Evolutionary conservation across 148 eudicot genomes (phyloP).

Genomic region (Bassia scoparia): DNA sequence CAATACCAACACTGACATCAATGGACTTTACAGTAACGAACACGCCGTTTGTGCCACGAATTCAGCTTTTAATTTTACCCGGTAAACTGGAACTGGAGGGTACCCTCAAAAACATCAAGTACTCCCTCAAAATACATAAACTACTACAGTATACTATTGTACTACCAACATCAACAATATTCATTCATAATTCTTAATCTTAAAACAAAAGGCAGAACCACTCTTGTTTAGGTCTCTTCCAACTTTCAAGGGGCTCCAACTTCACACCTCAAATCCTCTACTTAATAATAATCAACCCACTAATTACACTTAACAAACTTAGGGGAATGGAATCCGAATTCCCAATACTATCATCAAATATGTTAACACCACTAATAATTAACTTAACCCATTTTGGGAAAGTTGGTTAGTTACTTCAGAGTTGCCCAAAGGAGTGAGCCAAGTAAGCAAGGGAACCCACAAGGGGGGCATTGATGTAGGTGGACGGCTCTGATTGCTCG

Average conservation of each 20-base stretch:
- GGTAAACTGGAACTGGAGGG: neutral
- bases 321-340: too few relatives aligned
- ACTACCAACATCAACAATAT: neutral
- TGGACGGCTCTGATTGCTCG: conserved; percentile 74
- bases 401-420: conserved; percentile 25
- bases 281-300: conserved; percentile 1
- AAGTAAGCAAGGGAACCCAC: conserved; percentile 78
- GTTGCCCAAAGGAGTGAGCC: conserved; percentile 83
- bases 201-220: conserved; percentile 27
- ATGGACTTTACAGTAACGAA: conserved; percentile 8
- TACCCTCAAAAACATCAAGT: neutral
- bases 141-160: conserved; percentile 8
- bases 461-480: conserved; percentile 74
- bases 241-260: conserved; percentile 39
- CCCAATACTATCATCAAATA: too few relatives aligned
- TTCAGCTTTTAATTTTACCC: neutral
- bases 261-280: conserved; percentile 12
- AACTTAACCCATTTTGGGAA: neutral
- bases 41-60: conserved; percentile 16
- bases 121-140: neutral
- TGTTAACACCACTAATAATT: too few relatives aligned
- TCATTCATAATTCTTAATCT: neutral
- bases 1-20: conserved; percentile 12
- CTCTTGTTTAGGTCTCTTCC: conserved; percentile 21
- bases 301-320: conserved; percentile 27